phyloP scores from a whole-genome alignment of 208 protist genomes.

The Zelonia costaricensis region DNA sequence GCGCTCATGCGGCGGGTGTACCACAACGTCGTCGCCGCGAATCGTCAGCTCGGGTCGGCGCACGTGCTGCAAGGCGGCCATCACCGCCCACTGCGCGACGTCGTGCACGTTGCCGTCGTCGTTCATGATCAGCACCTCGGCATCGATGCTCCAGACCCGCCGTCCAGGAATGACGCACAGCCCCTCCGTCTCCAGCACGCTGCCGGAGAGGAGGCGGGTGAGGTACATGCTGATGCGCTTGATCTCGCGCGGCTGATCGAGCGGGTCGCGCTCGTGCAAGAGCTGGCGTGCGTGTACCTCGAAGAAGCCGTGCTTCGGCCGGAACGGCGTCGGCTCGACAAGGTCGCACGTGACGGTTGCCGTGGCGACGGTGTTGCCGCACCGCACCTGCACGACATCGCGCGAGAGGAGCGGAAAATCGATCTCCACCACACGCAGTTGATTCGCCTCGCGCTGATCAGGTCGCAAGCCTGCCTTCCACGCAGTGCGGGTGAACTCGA shows the following conservation, averaged over 20 bases:
- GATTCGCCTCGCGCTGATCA: constrained; percentile 67
- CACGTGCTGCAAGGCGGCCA: constrained; percentile 91
- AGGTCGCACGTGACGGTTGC: constrained; percentile 85
- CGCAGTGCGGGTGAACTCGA: constrained; percentile 57
- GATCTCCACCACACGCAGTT: constrained; percentile 72
- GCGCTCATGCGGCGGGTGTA: constrained; percentile 91
- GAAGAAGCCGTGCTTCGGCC: constrained; percentile 96
- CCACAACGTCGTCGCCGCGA: constrained; percentile 70
- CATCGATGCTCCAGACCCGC: constrained; percentile 90
- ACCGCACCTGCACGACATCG: constrained; percentile 80
- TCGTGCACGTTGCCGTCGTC: constrained; percentile 95
- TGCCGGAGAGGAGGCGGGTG: constrained; percentile 83
- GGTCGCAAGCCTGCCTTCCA: constrained; percentile 75
- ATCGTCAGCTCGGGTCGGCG: constrained; percentile 95
- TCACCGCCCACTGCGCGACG: constrained; percentile 80
- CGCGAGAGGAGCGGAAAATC: constrained; percentile 72
- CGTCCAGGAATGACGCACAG: constrained; percentile 95
- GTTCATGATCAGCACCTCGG: constrained; percentile 93
- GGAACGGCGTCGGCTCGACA: constrained; percentile 93
- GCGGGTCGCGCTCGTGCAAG: constrained; percentile 74
- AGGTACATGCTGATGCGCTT: constrained; percentile 80
- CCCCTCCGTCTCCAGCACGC: constrained; percentile 95
- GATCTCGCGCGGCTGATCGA: constrained; percentile 28
- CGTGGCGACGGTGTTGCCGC: constrained; percentile 89
- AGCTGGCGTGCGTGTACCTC: constrained; percentile 88